Base-by-base conservation (phyloP, 2,329 filamentous ascomycete genomes). In the Fusarium nanum region DNA sequence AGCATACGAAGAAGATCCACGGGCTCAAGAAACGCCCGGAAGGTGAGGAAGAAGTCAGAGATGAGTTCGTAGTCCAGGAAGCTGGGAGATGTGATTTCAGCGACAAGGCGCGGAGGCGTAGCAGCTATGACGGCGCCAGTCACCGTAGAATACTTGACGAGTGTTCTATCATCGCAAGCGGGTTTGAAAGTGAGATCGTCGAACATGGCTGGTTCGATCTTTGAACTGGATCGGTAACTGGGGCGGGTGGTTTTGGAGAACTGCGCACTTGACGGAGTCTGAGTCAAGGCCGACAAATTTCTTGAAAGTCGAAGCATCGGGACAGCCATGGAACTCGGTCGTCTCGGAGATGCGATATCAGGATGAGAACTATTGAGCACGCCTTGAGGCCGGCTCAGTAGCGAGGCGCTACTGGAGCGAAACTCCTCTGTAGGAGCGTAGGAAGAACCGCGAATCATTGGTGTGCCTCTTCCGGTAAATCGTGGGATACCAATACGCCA, bases 31-130 rank as follows among this genome's bases (percentile, higher is more conserved):
- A 98, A 99, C 5, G 92, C 88, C 50, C 96, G 92, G 76, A 93
- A 99, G 0, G 96, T 98, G 23, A 99, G 87, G 76, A 99, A 99
- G 81, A 99, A 99, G 79, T 99, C 96, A 2, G 96, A 98, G 7
- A 99, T 88, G 7, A 99, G 86, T 76, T 98, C 95, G 78, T 99
- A 99, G 79, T 99, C 95, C 76, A 99, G 89, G 77, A 98, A 98
- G 52, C 90, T 94, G 18, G 96, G 93, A 1, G 96, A 98, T 0
- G 96, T 98, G 68, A 99, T 98, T 81, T 99, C 94, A 14, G 95
- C 94, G 52, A 99, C 93, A 40, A 99, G 89, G 14, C 96, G 91
- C 5, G 94, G 91, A 3, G 95, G 94, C 0, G 94, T 98, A 16
- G 96, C 96, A 34, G 96, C 96, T 30, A 91, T 91, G 22, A 99